phyloP scores from a whole-genome alignment of 345 rosid species.

The Brassica cretica region DNA sequence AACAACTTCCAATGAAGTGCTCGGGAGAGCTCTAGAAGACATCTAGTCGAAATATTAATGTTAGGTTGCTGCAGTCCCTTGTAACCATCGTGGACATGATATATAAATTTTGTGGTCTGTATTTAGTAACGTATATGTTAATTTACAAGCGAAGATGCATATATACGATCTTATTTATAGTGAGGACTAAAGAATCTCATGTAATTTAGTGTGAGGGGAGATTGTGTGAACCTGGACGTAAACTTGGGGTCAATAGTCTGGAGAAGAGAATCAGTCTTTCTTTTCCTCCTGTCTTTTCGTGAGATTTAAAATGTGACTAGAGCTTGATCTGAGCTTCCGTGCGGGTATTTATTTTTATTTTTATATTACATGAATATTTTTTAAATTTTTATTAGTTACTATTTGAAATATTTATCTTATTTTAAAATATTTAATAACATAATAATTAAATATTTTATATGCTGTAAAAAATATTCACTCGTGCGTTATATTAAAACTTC shows the following conservation, averaged over 20 bases:
- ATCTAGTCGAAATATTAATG: constrained; percentile 15
- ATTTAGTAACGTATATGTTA: background rate
- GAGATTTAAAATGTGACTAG: constrained; percentile 9
- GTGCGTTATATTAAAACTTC: too few species aligned
- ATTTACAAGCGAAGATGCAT: background rate
- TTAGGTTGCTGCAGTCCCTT: background rate
- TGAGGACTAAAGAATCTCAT: constrained; percentile 28
- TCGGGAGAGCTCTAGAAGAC: constrained; percentile 34
- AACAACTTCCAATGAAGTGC: constrained; percentile 27
- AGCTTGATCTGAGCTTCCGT: too few species aligned
- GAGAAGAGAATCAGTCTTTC: constrained; percentile 13
- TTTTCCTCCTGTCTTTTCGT: constrained; percentile 11
- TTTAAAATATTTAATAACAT: too few species aligned
- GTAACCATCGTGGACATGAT: background rate
- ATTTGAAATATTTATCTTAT: too few species aligned
- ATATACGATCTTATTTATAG: constrained; percentile 12
- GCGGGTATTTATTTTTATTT: too few species aligned
- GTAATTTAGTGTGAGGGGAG: background rate
- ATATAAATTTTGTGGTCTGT: background rate
- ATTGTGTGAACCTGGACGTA: constrained; percentile 32
- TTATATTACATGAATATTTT: too few species aligned
- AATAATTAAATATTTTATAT: too few species aligned
- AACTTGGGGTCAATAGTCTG: constrained; percentile 23
- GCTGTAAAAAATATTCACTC: too few species aligned
- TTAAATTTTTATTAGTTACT: too few species aligned